phyloP scores from a whole-genome alignment of 2,329 filamentous ascomycete genomes.

The Ascomycota sp. region DNA sequence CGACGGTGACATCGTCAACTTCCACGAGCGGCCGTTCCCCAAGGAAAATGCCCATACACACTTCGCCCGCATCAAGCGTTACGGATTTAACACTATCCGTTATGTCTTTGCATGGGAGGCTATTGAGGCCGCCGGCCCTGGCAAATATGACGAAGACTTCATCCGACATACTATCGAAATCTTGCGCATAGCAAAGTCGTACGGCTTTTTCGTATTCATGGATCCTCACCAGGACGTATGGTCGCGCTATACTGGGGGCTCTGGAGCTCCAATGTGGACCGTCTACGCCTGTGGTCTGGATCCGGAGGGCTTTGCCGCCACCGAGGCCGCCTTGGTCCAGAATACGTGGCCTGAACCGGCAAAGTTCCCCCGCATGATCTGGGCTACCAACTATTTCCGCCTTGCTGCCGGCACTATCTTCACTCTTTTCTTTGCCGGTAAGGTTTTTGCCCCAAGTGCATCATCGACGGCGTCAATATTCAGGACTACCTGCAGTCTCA shows the following conservation, averaged over 20 bases:
- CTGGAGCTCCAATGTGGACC: constrained; percentile 94
- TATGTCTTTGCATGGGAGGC: constrained; percentile 99
- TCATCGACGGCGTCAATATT: constrained; percentile 87
- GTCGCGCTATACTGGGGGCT: constrained; percentile 87
- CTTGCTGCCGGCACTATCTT: constrained; percentile 80
- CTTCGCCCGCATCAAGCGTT: constrained; percentile 68
- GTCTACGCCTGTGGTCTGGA: constrained; percentile 85
- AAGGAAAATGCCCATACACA: constrained; percentile 68
- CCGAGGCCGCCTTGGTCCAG: constrained; percentile 82
- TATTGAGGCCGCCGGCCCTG: constrained; percentile 81
- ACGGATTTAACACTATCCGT: constrained; percentile 88
- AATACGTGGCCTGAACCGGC: constrained; percentile 78
- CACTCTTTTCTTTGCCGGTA: constrained; percentile 80
- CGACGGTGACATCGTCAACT: constrained; percentile 78
- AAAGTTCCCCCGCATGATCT: constrained; percentile 94
- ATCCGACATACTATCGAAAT: constrained; percentile 79
- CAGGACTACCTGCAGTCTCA: constrained; percentile 86
- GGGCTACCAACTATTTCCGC: constrained; percentile 91
- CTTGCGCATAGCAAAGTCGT: constrained; percentile 64
- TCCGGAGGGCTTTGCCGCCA: constrained; percentile 64
- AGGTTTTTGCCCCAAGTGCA: constrained; percentile 83
- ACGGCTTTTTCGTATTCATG: constrained; percentile 95
- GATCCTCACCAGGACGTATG: constrained; percentile 98
- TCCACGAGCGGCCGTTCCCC: constrained; percentile 68
- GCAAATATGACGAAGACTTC: constrained; percentile 84